phyloP scores from a whole-genome alignment of 192 early-diverging fungal genomes.

The Coemansia sp. region DNA sequence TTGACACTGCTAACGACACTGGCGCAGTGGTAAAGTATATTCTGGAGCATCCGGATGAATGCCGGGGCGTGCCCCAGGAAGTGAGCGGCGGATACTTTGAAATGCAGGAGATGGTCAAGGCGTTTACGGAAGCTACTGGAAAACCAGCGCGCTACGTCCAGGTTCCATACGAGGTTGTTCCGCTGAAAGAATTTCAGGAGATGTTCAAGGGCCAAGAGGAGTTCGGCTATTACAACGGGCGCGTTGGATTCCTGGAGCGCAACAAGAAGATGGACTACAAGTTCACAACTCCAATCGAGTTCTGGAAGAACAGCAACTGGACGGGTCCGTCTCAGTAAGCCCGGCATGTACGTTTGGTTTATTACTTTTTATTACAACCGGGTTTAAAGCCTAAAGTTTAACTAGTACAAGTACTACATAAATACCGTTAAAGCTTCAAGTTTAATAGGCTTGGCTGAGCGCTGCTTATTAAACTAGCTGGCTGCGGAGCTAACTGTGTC shows the following conservation, averaged over 20 bases:
- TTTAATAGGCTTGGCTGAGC: too few species aligned
- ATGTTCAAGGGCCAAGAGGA: slow-evolving; percentile 25
- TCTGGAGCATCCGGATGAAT: slow-evolving; percentile 27
- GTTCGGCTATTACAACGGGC: slow-evolving; percentile 12
- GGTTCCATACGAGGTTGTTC: slow-evolving; percentile 5
- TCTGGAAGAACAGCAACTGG: slow-evolving; percentile 29
- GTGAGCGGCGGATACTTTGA: slow-evolving; percentile 28
- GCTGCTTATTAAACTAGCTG: too few species aligned
- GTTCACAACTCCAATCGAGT: slow-evolving; percentile 22
- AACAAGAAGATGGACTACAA: slow-evolving; percentile 15
- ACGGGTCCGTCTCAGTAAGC: slow-evolving; percentile 52
- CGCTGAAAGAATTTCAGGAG: slow-evolving; percentile 4
- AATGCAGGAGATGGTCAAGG: slow-evolving; percentile 27
- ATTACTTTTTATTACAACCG: too few species aligned
- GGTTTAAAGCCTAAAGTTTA: too few species aligned
- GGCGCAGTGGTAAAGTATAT: slow-evolving; percentile 31
- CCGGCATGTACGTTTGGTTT: too few species aligned
- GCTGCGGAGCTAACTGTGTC: too few species aligned
- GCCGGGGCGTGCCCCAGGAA: slow-evolving; percentile 2
- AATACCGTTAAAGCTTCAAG: too few species aligned
- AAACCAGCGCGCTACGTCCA: slow-evolving; percentile 22
- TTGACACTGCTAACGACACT: slow-evolving; percentile 13
- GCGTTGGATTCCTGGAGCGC: slow-evolving; percentile 9
- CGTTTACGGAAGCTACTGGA: slow-evolving; percentile 32
- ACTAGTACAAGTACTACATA: too few species aligned